A percentile compares a stretch with the other conserved stretches of the same genome.
Evolutionary conservation across 768 basidiomycete species (phyloP).

Genomic region (Favolaschia claudopus): DNA sequence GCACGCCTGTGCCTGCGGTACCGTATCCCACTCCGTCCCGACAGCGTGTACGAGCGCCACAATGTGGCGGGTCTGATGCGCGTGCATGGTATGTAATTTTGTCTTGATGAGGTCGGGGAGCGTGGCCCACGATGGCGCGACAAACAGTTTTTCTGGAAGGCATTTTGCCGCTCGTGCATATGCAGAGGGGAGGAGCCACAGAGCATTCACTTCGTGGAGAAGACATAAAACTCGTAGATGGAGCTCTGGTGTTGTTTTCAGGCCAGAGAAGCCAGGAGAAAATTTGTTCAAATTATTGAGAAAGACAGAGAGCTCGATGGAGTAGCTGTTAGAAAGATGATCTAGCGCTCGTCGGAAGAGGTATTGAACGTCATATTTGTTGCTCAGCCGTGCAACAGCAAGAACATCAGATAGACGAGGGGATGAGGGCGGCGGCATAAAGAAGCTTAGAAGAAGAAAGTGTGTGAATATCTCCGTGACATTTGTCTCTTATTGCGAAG

Average conservation of each 20-base stretch:
- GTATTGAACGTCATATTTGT: slow-evolving; percentile 11
- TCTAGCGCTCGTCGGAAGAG: not conserved
- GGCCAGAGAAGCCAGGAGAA: not conserved
- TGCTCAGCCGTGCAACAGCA: not conserved
- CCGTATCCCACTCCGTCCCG: not conserved
- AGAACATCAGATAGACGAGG: not conserved
- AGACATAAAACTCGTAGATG: too few relatives aligned
- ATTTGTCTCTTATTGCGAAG: not conserved
- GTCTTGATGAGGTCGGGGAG: not conserved
- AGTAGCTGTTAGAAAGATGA: not conserved
- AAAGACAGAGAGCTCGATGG: not conserved
- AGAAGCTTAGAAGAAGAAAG: not conserved
- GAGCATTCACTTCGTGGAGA: too few relatives aligned
- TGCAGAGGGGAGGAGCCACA: slow-evolving; percentile 8
- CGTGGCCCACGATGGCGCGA: not conserved
- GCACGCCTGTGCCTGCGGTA: not conserved
- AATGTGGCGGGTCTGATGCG: slow-evolving; percentile 4
- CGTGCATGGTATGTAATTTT: not conserved
- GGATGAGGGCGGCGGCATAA: not conserved
- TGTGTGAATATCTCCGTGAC: not conserved
- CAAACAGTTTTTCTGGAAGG: not conserved
- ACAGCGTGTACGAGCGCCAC: not conserved
- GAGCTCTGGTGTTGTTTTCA: not conserved
- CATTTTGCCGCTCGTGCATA: not conserved
- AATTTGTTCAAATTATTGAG: not conserved